Evolutionary conservation across 192 early-diverging fungal genomes (phyloP).

Genomic region (Backusella luteola): DNA sequence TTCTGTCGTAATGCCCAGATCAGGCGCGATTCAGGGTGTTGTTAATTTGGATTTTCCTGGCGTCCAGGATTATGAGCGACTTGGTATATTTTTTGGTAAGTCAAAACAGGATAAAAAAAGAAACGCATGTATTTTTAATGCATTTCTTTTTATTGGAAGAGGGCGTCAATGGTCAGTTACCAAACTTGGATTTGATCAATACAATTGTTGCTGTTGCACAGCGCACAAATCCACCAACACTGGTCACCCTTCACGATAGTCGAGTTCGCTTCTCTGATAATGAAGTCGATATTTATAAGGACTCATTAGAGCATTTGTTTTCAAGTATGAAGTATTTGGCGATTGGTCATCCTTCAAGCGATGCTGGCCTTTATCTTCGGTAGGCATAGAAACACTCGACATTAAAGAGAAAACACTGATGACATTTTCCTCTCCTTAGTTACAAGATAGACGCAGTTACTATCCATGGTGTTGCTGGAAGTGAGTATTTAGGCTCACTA

Average conservation of each 20-base stretch:
- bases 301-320: slow-evolving; percentile 46
- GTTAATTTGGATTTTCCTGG: slow-evolving; percentile 85
- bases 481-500: slow-evolving; percentile 25
- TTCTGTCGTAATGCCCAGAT: slow-evolving; percentile 46
- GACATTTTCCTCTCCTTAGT: slow-evolving; percentile 18
- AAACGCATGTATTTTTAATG: neutral
- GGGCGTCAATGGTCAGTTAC: slow-evolving; percentile 88
- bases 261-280: slow-evolving; percentile 27
- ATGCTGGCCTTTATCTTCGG: slow-evolving; percentile 69
- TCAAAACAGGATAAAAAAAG: neutral
- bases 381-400: slow-evolving; percentile 26
- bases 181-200: slow-evolving; percentile 90
- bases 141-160: slow-evolving; percentile 33
- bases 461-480: slow-evolving; percentile 46
- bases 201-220: slow-evolving; percentile 60
- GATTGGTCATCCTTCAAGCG: slow-evolving; percentile 62
- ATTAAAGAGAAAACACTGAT: neutral
- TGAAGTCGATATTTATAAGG: slow-evolving; percentile 36
- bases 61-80: slow-evolving; percentile 52
- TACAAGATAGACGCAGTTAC: slow-evolving; percentile 83
- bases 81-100: slow-evolving; percentile 76
- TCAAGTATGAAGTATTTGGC: slow-evolving; percentile 67
- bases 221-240: slow-evolving; percentile 49
- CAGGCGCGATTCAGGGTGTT: slow-evolving; percentile 84
- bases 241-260: slow-evolving; percentile 58